Conservation (phyloP, 108 stramenopile genomes). For the Cyclotella atomus region DNA sequence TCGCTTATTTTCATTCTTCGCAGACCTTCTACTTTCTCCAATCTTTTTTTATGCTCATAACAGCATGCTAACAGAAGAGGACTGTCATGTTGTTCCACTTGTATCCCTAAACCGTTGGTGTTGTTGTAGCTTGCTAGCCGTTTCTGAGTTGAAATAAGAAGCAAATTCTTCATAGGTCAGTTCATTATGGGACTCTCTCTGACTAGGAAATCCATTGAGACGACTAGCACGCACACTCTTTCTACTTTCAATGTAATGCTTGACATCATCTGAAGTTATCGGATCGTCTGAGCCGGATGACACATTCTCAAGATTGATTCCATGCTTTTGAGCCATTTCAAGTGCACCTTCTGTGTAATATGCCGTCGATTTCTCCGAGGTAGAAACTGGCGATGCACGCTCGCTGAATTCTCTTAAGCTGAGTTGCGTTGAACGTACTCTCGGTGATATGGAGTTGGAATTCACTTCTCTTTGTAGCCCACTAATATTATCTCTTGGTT, state of each 20-base stretch:
- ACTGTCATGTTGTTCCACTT: background rate
- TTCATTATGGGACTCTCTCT: background rate
- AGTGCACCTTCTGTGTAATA: conserved; percentile 1
- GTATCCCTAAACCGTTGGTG: background rate
- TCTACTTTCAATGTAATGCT: background rate
- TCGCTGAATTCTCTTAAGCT: background rate
- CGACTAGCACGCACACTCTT: background rate
- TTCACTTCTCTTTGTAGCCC: too few species aligned
- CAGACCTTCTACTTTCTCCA: too few species aligned
- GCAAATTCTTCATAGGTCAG: conserved; percentile 8
- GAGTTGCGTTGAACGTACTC: background rate
- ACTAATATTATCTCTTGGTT: too few species aligned
- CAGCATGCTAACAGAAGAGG: too few species aligned
- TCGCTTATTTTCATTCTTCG: too few species aligned
- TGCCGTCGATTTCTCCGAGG: background rate
- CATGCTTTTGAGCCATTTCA: background rate
- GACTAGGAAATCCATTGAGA: background rate
- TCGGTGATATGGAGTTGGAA: background rate
- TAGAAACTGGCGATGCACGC: background rate
- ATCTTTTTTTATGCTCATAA: too few species aligned
- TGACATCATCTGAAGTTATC: background rate
- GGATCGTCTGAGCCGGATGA: background rate
- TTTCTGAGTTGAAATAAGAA: background rate
- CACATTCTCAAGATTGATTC: background rate
- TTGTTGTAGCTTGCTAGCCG: background rate